Conservation (phyloP, 495 filamentous ascomycete species). For the Podospora appendiculata region DNA sequence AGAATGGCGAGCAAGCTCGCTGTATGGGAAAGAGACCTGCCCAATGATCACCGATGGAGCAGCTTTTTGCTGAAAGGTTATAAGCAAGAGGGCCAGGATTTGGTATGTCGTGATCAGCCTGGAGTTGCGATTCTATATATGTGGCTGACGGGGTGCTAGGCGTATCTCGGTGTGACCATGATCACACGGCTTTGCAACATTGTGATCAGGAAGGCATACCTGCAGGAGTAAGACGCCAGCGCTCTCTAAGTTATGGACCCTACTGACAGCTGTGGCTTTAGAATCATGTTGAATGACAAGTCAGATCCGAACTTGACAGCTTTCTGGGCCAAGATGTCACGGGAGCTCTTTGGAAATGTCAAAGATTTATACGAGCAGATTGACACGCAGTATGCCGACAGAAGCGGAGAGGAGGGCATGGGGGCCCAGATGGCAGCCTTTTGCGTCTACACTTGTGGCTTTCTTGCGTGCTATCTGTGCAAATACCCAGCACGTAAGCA, state of each 20-base stretch:
- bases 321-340: constrained; percentile 38
- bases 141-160: constrained; percentile 15
- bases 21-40: constrained; percentile 36
- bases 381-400: constrained; percentile 35
- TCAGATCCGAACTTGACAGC: constrained; percentile 21
- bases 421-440: constrained; percentile 47
- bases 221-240: constrained; percentile 31
- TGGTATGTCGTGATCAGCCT: constrained; percentile 17
- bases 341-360: constrained; percentile 40
- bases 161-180: constrained; percentile 43
- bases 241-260: not conserved
- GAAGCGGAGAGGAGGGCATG: constrained; percentile 31
- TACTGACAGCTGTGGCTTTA: constrained; percentile 5
- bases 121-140: not conserved
- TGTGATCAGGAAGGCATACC: constrained; percentile 39
- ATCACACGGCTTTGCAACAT: constrained; percentile 43
- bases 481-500: constrained; percentile 37
- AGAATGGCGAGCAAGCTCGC: constrained; percentile 27
- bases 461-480: constrained; percentile 37
- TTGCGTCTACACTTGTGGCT: constrained; percentile 43
- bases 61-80: constrained; percentile 33
- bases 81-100: constrained; percentile 33
- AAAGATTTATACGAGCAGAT: constrained; percentile 37
- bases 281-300: constrained; percentile 33
- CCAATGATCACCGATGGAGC: constrained; percentile 36